phyloP scores from a whole-genome alignment of 257 asterid species.

The Nicotiana knightiana region DNA sequence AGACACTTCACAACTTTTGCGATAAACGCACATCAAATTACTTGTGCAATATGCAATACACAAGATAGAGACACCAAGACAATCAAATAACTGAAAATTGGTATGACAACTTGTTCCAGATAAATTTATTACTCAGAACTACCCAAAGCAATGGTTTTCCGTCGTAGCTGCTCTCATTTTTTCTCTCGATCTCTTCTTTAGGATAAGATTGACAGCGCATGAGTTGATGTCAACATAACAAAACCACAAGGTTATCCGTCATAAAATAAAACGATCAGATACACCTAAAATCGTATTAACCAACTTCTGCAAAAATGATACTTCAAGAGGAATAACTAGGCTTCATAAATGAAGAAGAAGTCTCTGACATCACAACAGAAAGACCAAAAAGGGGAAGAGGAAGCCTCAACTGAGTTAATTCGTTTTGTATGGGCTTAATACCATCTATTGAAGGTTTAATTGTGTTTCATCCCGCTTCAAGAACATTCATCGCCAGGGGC shows the following conservation, averaged over 20 bases:
- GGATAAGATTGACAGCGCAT: too few species aligned
- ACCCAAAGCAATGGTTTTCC: background rate
- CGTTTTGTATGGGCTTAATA: background rate
- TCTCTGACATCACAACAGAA: background rate
- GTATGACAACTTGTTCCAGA: background rate
- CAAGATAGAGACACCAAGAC: background rate
- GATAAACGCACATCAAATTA: background rate
- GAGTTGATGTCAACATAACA: background rate
- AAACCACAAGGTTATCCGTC: background rate
- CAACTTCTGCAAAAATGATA: background rate
- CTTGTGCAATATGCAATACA: background rate
- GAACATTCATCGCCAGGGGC: background rate
- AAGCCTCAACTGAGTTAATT: background rate
- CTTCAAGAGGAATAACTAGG: background rate
- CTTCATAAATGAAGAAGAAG: background rate
- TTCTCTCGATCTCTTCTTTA: background rate
- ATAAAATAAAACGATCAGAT: too few species aligned
- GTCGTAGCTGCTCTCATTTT: background rate
- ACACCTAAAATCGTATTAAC: background rate
- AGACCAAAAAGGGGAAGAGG: background rate
- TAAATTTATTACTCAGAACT: background rate
- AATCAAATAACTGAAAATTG: background rate
- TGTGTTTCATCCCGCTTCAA: background rate
- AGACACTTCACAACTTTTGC: background rate
- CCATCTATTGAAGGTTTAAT: background rate